phyloP scores from a whole-genome alignment of 140 eudicot species.

The Ambrosia hybrid region DNA sequence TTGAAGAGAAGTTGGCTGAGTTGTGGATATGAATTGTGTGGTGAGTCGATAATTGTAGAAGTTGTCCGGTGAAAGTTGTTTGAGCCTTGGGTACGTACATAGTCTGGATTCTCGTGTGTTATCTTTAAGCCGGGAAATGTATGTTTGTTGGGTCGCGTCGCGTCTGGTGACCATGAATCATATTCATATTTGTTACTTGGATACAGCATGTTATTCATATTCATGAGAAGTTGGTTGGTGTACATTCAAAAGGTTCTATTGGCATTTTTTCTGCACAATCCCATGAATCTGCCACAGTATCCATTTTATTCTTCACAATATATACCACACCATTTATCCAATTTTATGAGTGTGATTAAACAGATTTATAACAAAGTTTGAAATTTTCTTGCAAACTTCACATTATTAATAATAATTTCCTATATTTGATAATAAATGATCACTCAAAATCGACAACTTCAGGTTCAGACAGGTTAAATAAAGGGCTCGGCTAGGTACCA shows the following conservation, averaged over 20 bases:
- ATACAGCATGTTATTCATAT: constrained; percentile 14
- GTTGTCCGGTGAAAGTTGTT: constrained; percentile 33
- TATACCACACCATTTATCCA: too few relatives aligned
- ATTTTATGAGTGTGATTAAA: too few relatives aligned
- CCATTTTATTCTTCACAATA: too few relatives aligned
- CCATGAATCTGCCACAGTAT: too few relatives aligned
- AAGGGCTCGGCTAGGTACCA: too few relatives aligned
- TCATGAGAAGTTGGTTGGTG: constrained; percentile 12
- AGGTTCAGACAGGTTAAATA: too few relatives aligned
- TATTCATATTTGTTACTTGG: constrained; percentile 15
- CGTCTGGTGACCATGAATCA: constrained; percentile 22
- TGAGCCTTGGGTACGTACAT: constrained; percentile 32
- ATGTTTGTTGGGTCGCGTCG: constrained; percentile 1
- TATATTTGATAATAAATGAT: too few relatives aligned
- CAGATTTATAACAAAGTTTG: too few relatives aligned
- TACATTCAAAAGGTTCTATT: neutral
- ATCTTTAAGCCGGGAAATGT: constrained; percentile 14
- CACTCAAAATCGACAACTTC: too few relatives aligned
- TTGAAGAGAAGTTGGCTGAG: constrained; percentile 14
- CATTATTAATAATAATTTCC: too few relatives aligned
- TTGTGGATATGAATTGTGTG: constrained; percentile 10
- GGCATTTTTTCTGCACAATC: neutral
- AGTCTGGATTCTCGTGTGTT: constrained; percentile 18
- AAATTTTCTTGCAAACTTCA: too few relatives aligned
- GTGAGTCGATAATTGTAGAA: constrained; percentile 30